phyloP scores from a whole-genome alignment of 2,329 filamentous ascomycete species.

The Reticulascus tulasneorum region DNA sequence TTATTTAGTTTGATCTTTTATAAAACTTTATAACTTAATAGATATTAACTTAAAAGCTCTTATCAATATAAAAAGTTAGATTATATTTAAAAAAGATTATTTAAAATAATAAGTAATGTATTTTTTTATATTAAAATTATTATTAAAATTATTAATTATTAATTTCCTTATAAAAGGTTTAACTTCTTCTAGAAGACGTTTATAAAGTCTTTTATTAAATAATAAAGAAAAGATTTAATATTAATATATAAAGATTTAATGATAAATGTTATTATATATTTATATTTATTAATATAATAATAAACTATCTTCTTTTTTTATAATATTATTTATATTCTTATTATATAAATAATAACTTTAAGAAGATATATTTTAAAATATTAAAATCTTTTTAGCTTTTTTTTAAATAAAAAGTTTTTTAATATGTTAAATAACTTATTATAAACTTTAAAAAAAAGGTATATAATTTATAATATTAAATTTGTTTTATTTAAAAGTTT shows the following conservation, averaged over 20 bases:
- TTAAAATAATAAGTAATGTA: neutral
- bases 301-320: too few relatives aligned
- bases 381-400: too few relatives aligned
- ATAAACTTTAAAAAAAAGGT: neutral
- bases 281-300: too few relatives aligned
- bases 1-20: too few relatives aligned
- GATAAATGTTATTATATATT: too few relatives aligned
- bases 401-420: neutral
- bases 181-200: neutral
- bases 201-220: neutral
- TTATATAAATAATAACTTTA: neutral
- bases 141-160: conserved; percentile 1
- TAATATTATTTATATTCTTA: neutral
- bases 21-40: neutral
- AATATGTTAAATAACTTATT: neutral
- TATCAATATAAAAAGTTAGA: neutral
- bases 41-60: neutral
- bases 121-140: neutral
- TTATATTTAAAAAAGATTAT: neutral
- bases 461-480: neutral
- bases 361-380: too few relatives aligned
- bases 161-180: neutral
- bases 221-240: too few relatives aligned
- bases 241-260: too few relatives aligned
- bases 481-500: neutral